phyloP scores from a whole-genome alignment of 108 stramenopile species.

The Cyclotella sp. region DNA sequence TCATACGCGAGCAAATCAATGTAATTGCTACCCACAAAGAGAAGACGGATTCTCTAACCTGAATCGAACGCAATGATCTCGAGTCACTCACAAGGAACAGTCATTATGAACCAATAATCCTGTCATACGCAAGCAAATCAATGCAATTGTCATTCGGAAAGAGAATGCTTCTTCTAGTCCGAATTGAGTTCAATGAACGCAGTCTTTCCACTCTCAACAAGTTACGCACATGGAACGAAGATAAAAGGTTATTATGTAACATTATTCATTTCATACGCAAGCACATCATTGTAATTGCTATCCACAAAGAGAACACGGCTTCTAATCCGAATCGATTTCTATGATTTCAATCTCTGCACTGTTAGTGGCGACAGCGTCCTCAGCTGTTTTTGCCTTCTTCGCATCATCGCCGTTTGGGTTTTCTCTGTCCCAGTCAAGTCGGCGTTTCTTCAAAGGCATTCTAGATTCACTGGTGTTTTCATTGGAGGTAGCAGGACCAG shows the following conservation, averaged over 20 bases:
- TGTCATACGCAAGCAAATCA: neutral
- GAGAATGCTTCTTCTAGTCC: neutral
- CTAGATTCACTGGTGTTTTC: conserved; percentile 25
- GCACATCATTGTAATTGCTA: neutral
- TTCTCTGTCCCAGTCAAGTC: conserved; percentile 15
- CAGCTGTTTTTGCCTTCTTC: conserved; percentile 60
- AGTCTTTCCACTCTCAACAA: neutral
- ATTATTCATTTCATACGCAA: conserved; percentile 10
- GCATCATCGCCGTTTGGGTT: conserved; percentile 23
- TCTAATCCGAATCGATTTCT: conserved; percentile 52
- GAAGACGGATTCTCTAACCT: neutral
- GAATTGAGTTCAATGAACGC: conserved; percentile 63
- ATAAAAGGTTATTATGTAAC: neutral
- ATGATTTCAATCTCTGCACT: conserved; percentile 46
- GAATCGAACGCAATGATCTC: conserved; percentile 63
- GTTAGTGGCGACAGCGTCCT: neutral
- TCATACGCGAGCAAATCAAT: neutral
- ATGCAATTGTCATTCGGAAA: neutral
- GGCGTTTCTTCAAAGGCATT: conserved; percentile 7
- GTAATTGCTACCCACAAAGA: neutral
- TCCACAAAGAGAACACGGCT: neutral
- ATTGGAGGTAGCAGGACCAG: conserved; percentile 4
- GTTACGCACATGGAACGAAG: neutral
- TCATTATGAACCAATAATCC: neutral
- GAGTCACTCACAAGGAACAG: neutral